Conservation (phyloP, 2,329 filamentous ascomycete genomes). For the Tolypocladium ophioglossoides region DNA sequence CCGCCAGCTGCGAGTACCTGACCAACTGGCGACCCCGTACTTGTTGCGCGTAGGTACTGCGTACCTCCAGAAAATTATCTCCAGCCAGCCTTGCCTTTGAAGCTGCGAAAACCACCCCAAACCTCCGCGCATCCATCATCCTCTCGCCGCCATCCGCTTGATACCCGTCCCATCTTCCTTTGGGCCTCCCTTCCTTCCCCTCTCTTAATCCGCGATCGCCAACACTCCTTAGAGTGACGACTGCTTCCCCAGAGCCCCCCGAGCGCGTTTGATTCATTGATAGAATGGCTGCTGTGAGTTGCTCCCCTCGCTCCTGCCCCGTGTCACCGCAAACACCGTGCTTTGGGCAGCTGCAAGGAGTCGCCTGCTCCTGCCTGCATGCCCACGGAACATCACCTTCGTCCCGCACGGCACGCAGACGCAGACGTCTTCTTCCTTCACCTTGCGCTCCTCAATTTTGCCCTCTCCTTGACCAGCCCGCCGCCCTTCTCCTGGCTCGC, state of each 20-base stretch:
- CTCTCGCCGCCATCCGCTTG: constrained; percentile 17
- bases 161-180: constrained; percentile 18
- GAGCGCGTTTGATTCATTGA: constrained; percentile 17
- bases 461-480: background rate
- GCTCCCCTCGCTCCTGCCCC: constrained; percentile 5
- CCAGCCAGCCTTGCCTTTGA: constrained; percentile 17
- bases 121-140: constrained; percentile 16
- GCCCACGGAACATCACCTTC: background rate
- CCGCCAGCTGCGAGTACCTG: background rate
- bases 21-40: background rate
- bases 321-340: background rate
- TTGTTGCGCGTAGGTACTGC: background rate
- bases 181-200: constrained; percentile 8
- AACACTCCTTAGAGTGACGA: constrained; percentile 1
- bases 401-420: background rate
- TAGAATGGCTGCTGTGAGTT: constrained; percentile 34
- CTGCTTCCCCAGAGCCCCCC: constrained; percentile 2
- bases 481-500: background rate
- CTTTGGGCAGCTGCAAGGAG: constrained; percentile 4
- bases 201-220: background rate
- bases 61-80: constrained; percentile 23
- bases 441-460: background rate
- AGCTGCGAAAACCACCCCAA: constrained; percentile 22
- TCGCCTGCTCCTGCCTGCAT: background rate
- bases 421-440: background rate